Percentiles rank a stretch among this genome's conserved stretches.
phyloP scores from a whole-genome alignment of 305 asterid species.

The Fraxinus baroniana region DNA sequence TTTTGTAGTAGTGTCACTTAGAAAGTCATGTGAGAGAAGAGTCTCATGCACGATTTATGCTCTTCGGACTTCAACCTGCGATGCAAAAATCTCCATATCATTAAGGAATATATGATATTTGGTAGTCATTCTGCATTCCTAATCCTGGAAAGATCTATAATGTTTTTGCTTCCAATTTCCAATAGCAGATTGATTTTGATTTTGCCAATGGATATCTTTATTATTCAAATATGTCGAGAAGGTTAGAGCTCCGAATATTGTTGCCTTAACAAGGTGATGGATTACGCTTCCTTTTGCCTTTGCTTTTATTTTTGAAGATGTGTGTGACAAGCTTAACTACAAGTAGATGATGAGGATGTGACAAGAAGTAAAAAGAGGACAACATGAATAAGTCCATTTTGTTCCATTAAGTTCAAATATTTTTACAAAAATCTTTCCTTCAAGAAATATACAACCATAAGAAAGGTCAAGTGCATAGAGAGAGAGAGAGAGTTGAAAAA shows the following conservation, averaged over 20 bases:
- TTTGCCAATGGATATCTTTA: too few relatives aligned
- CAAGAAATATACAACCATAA: conserved; percentile 20
- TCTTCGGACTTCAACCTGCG: too few relatives aligned
- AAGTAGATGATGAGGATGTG: neutral
- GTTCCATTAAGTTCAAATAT: neutral
- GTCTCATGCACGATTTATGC: too few relatives aligned
- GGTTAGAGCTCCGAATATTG: neutral
- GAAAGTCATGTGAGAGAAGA: too few relatives aligned
- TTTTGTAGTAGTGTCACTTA: too few relatives aligned
- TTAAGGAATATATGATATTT: too few relatives aligned
- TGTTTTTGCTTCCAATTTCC: neutral
- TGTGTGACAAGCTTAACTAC: neutral
- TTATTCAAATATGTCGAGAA: neutral
- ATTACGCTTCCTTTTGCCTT: neutral
- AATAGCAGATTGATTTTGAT: neutral
- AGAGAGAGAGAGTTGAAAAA: neutral
- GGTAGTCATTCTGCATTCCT: neutral
- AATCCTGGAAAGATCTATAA: neutral
- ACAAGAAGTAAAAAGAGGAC: neutral
- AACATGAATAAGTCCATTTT: neutral
- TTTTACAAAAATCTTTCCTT: neutral
- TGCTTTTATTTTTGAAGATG: neutral
- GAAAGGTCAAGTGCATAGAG: neutral
- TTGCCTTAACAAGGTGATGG: neutral
- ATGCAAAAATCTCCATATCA: too few relatives aligned